Base-by-base conservation (phyloP, 192 early-diverging fungal species). In the Ramicandelaber brevisporus region DNA sequence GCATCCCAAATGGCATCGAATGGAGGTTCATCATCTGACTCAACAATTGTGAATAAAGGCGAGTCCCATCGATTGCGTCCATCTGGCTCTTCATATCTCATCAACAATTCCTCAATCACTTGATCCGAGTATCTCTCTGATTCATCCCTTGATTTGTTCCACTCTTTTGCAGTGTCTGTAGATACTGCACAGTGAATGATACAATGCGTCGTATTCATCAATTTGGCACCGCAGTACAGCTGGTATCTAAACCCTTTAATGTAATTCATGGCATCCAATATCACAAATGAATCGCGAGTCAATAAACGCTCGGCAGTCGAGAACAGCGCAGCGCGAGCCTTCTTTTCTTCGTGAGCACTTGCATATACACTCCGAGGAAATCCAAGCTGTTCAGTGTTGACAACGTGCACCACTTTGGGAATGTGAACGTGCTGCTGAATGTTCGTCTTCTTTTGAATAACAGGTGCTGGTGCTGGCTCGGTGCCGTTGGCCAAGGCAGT, bases 181-280 rank as follows among this genome's bases (percentile, higher is more conserved):
- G 72, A 54, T 14, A 57, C 53, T 10, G 63, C 78, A 32, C 65
- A 61, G 34, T 80, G 55, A n/a, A 76, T 63, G 9, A 78, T 64
- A 33, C 86, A 92, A 22, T 78, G 72, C 4, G 90, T 77, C 0
- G 87, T 90, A 27, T 72, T 63, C 17, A 84, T 58, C 22, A 72
- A 75, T 13, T 80, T 65, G 0, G 81, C 70, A 9, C 87, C 55
- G 41, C 85, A 86, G 52, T 84, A 87, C 13, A 96, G 61, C 49
- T 96, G 88, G 55, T 96, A 99, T 36, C 93, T 61, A 42, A 85
- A 85, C 3, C 93, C 90, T 58, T 99, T 99, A 48, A 99, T 96
- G 53, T 96, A 93, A 49, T 99, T 99, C 41, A 90, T 44, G n/a
- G 62, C 59, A 40, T 99, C 93, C 4, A 65, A 81, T 27, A 99